Base-by-base conservation (phyloP, 164 flowering plant genomes). In the Berberis thunbergii region DNA sequence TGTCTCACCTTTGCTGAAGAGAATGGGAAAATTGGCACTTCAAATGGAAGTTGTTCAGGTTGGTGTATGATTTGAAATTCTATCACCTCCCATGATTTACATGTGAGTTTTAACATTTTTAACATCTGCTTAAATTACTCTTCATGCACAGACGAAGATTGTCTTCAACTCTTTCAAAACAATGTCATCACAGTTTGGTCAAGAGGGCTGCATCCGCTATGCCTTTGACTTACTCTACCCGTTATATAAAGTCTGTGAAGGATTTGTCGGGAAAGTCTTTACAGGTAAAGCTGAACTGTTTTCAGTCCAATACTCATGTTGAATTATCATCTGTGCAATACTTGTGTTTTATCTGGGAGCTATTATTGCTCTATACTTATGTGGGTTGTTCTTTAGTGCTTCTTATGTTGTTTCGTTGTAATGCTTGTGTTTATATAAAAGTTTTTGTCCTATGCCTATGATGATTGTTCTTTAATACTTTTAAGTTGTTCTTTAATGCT, bases 211-310 rank as follows among this genome's bases (percentile, higher is more conserved):
- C 66, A 72, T 57, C 43, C 75, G 57, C 42, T 83, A 82, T 77
- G 96, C 89, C 5, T 53, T 43, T 65, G 71, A 70, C 55, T 71
- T 95, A 75, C 69, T 95, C 71, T 64, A 79, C 9, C 94, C 97
- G 0, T 62, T 95, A 49, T 95, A 95, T 77, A 89, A 86, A 81
- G 81, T 89, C 57, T 83, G 81, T 66, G 94, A 95, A 81, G 99
- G 96, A 64, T 88, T 77, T 80, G 71, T 97, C 68, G 99, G 99
- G 46, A 84, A 74, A 77, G 78, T 81, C 45, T 68, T 91, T 38
- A 38, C 86, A 54, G 99, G 99, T 91, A 42, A 80, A 79, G 56
- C 43, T 11, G 12, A 49, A 8, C 4, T 41, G 43, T 26, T 10
- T 10, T 7, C n/a, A 26, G 26, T 26, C 26, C 26, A 26, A 26